Evolutionary conservation across 2,329 filamentous ascomycete species (phyloP).

Genomic region (Endoconidiophora laricicola): DNA sequence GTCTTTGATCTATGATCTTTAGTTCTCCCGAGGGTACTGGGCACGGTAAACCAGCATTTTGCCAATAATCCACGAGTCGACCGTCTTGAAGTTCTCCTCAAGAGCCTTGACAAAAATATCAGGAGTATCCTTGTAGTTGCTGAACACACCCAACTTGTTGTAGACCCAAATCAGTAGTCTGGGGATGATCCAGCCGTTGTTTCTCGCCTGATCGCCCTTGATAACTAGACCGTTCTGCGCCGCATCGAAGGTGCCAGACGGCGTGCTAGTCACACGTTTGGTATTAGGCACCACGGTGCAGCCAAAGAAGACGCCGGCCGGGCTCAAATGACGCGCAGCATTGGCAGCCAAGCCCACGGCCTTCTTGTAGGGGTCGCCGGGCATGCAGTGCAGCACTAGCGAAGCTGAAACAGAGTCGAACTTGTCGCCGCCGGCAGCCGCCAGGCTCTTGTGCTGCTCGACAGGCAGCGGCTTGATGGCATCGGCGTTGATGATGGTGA

Average conservation of each 20-base stretch:
- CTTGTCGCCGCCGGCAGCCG: conserved; percentile 10
- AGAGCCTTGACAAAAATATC: conserved; percentile 21
- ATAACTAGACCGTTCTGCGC: background rate
- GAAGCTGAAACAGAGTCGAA: conserved; percentile 11
- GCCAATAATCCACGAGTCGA: conserved; percentile 24
- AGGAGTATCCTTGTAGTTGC: conserved; percentile 23
- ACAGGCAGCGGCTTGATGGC: conserved; percentile 24
- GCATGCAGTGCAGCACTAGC: conserved; percentile 11
- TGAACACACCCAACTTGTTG: conserved; percentile 23
- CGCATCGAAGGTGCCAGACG: conserved; percentile 11
- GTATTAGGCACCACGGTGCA: conserved; percentile 16
- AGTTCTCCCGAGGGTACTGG: background rate
- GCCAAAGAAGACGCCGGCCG: conserved; percentile 16
- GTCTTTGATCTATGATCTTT: background rate
- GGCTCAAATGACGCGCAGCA: conserved; percentile 13
- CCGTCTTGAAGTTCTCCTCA: conserved; percentile 22
- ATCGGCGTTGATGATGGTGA: conserved; percentile 19
- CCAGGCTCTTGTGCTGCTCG: conserved; percentile 13
- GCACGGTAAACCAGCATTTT: conserved; percentile 22
- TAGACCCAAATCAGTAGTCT: conserved; percentile 18
- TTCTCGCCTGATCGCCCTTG: background rate
- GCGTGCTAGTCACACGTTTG: background rate
- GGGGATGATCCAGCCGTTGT: conserved; percentile 3
- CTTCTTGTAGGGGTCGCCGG: conserved; percentile 3
- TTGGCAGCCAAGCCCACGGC: conserved; percentile 11